Conservation (phyloP, 805 yeast genomes). For the Millerozyma miso region DNA sequence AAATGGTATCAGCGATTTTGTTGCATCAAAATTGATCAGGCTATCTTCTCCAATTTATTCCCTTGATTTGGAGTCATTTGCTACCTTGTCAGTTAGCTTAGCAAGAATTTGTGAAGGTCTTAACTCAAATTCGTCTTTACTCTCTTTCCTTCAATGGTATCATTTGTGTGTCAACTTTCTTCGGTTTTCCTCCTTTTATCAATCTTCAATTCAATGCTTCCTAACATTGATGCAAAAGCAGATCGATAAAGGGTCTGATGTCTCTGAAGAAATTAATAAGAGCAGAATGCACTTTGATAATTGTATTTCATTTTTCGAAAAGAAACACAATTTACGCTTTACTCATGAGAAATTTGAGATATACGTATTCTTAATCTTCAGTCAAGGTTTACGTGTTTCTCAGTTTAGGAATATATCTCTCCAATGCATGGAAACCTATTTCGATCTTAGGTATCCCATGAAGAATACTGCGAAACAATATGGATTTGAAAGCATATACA, state of each 20-base stretch:
- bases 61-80: conserved; percentile 24
- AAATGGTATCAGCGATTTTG: conserved; percentile 56
- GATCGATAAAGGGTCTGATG: conserved; percentile 17
- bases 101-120: conserved; percentile 48
- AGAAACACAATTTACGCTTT: conserved; percentile 32
- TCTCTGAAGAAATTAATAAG: conserved; percentile 24
- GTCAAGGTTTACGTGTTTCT: conserved; percentile 58
- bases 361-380: conserved; percentile 42
- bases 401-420: conserved; percentile 50
- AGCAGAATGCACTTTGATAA: conserved; percentile 38
- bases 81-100: conserved; percentile 42
- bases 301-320: conserved; percentile 41
- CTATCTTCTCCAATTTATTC: conserved; percentile 19
- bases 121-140: conserved; percentile 40
- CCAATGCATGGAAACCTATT: conserved; percentile 39
- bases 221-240: conserved; percentile 23
- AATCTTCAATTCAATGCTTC: conserved; percentile 28
- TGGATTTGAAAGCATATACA: conserved; percentile 7
- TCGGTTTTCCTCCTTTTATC: conserved; percentile 27
- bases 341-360: conserved; percentile 47
- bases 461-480: conserved; percentile 10
- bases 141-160: conserved; percentile 50
- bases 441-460: conserved; percentile 40
- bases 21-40: conserved; percentile 30
- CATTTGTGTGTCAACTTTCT: conserved; percentile 26